Conservation (phyloP, 2,329 filamentous ascomycete species). For the Claviceps sp. region DNA sequence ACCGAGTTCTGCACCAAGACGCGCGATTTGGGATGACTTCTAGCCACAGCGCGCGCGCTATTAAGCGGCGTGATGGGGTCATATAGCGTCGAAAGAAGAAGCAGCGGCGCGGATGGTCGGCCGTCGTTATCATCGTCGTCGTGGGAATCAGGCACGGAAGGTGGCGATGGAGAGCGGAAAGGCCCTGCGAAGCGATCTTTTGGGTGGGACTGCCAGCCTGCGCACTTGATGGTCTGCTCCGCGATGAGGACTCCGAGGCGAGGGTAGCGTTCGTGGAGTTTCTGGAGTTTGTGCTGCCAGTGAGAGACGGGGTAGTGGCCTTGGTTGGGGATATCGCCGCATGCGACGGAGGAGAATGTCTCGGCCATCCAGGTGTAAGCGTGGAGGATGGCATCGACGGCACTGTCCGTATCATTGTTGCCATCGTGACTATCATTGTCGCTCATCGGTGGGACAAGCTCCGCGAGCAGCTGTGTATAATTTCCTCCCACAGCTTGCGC, state of each 20-base stretch:
- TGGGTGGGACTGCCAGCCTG: constrained; percentile 19
- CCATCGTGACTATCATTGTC: neutral
- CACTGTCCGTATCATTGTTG: neutral
- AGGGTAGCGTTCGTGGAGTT: constrained; percentile 11
- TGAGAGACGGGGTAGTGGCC: constrained; percentile 6
- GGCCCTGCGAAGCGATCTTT: constrained; percentile 19
- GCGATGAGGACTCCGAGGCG: constrained; percentile 15
- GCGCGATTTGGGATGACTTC: constrained; percentile 8
- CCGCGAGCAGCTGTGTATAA: neutral
- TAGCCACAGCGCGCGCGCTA: constrained; percentile 16
- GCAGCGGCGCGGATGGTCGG: constrained; percentile 22
- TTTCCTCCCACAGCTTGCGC: constrained; percentile 1
- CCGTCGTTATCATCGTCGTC: constrained; percentile 9
- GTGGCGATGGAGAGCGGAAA: constrained; percentile 5
- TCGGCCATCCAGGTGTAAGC: neutral
- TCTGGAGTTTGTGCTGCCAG: constrained; percentile 11
- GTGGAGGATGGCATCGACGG: neutral
- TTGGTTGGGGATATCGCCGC: constrained; percentile 10
- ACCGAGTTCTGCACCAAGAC: constrained; percentile 11
- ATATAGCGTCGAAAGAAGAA: constrained; percentile 24
- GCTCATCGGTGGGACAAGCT: neutral
- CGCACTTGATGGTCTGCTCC: constrained; percentile 16
- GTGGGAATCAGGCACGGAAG: constrained; percentile 5
- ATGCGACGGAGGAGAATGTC: constrained; percentile 1
- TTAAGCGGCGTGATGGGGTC: constrained; percentile 29